These are phyloP conservation scores for Didymella segeticola DNA, from an alignment of 2,329 filamentous ascomycete species.

Conservation along the genomic window DNA sequence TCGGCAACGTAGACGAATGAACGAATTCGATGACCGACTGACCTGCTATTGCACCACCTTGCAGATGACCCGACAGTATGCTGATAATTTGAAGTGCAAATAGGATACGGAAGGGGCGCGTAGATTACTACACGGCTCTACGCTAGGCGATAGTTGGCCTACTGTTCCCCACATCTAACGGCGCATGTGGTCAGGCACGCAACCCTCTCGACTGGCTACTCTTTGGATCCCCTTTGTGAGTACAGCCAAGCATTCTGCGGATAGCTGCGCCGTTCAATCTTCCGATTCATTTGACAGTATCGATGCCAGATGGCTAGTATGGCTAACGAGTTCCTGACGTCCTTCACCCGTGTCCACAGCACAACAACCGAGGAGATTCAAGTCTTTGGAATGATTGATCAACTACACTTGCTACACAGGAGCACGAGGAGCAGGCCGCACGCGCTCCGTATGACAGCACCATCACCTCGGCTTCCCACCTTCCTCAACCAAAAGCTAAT, in stretches of 20 bases:
- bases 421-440: slow-evolving; percentile 4
- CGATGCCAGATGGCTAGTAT: background rate
- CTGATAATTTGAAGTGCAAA: background rate
- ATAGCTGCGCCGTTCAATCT: background rate
- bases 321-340: background rate
- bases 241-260: slow-evolving; percentile 17
- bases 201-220: background rate
- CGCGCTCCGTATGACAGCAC: slow-evolving; percentile 9
- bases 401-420: background rate
- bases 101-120: slow-evolving; percentile 7
- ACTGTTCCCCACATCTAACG: slow-evolving; percentile 3
- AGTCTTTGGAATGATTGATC: background rate
- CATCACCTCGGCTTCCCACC: slow-evolving; percentile 7
- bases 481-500: slow-evolving; percentile 7
- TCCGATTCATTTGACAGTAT: background rate
- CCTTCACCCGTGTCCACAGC: background rate
- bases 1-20: slow-evolving; percentile 11
- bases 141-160: background rate
- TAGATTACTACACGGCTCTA: slow-evolving; percentile 1
- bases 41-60: background rate
- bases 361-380: background rate
- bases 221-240: background rate
- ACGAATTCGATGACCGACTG: slow-evolving; percentile 7
- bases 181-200: slow-evolving; percentile 14
- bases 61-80: background rate